A percentile compares a stretch with the other conserved stretches of the same genome.
Evolutionary conservation across 1,284 basidiomycete genomes (phyloP).

Genomic region (Anthracocystis panici-leucophaei): DNA sequence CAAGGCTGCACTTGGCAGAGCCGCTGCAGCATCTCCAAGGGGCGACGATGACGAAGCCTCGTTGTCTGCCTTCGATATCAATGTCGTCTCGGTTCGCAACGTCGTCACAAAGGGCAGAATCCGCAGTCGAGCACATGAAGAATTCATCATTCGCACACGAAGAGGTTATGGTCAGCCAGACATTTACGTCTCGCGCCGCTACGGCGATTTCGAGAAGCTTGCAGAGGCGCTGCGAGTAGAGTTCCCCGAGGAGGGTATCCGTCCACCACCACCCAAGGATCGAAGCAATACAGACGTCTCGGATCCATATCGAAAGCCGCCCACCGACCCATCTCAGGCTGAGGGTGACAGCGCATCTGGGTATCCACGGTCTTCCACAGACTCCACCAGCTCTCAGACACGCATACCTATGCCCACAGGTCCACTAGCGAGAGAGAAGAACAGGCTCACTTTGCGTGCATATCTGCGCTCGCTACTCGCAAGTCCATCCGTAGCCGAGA

Average conservation of each 20-base stretch:
- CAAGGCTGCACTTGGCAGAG: constrained; percentile 46
- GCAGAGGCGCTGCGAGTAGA: constrained; percentile 60
- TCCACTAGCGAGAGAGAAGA: constrained; percentile 78
- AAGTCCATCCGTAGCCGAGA: constrained; percentile 81
- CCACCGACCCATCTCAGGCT: constrained; percentile 9
- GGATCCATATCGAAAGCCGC: constrained; percentile 32
- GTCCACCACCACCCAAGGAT: constrained; percentile 61
- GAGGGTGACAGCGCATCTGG: constrained; percentile 14
- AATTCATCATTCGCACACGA: constrained; percentile 92
- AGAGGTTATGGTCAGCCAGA: constrained; percentile 76
- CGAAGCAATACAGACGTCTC: constrained; percentile 51
- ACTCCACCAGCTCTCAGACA: constrained; percentile 26
- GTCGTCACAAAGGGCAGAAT: constrained; percentile 57
- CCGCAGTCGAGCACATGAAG: constrained; percentile 70
- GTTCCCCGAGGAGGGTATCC: constrained; percentile 60
- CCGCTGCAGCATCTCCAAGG: constrained; percentile 15
- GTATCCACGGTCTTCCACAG: constrained; percentile 22
- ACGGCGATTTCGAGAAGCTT: constrained; percentile 84
- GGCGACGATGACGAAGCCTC: constrained; percentile 8
- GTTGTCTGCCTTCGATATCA: constrained; percentile 56
- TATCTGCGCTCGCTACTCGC: constrained; percentile 84
- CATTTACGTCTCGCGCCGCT: constrained; percentile 88
- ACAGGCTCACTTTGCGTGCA: constrained; percentile 90
- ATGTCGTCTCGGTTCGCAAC: constrained; percentile 64
- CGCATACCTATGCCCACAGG: constrained; percentile 60